Evolutionary conservation across 345 rosid species (phyloP).

Genomic region (Diplotaxis tenuifolia): DNA sequence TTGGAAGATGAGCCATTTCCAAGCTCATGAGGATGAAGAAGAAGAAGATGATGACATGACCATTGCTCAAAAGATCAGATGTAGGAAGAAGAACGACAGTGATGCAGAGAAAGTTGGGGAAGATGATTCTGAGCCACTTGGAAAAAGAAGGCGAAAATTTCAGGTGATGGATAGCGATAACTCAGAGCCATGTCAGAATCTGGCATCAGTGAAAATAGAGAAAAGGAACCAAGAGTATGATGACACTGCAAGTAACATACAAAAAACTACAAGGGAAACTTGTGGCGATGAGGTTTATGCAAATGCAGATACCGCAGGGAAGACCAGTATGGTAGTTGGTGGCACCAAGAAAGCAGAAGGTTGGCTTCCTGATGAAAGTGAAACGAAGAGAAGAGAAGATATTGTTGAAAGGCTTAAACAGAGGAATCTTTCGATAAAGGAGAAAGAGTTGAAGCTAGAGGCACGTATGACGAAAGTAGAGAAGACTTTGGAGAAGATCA

Average conservation of each 20-base stretch:
- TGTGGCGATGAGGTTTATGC: conserved; percentile 3
- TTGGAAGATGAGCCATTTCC: conserved; percentile 12
- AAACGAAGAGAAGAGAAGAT: conserved; percentile 9
- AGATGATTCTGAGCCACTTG: background rate
- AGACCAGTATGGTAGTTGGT: background rate
- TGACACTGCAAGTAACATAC: conserved; percentile 7
- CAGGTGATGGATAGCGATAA: conserved; percentile 14
- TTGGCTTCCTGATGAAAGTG: background rate
- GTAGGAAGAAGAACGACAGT: background rate
- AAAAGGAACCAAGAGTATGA: background rate
- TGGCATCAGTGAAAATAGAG: background rate
- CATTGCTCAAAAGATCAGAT: background rate
- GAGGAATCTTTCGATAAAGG: conserved; percentile 6
- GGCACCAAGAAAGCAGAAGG: background rate
- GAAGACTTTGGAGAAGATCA: conserved; percentile 1
- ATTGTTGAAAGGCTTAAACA: background rate
- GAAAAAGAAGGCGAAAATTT: conserved; percentile 16
- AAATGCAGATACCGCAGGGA: background rate
- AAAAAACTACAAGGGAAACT: background rate
- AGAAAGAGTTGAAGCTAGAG: background rate
- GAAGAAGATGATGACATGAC: background rate
- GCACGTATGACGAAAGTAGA: background rate
- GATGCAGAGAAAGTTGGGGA: background rate
- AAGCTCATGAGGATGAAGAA: conserved; percentile 14
- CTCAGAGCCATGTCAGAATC: background rate